Evolutionary conservation across 1,139 yeast species (phyloP).

Genomic region (Komagataea norvegica): DNA sequence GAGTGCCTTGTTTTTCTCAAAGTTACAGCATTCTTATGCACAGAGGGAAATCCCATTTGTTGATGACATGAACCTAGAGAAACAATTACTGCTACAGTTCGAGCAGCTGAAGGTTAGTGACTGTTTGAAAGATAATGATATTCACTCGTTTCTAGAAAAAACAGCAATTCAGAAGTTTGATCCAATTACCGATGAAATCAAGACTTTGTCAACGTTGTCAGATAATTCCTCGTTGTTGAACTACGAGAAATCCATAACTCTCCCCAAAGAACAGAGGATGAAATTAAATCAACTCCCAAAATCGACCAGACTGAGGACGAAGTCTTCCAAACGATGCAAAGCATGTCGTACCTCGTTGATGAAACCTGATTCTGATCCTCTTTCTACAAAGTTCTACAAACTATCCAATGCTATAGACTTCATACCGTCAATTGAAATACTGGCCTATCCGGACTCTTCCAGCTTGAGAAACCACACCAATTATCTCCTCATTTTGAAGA

Average conservation of each 20-base stretch:
- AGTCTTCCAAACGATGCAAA: constrained; percentile 27
- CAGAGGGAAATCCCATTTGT: constrained; percentile 15
- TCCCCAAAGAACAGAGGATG: constrained; percentile 3
- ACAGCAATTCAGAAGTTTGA: constrained; percentile 11
- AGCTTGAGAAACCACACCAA: constrained; percentile 17
- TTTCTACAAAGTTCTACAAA: constrained; percentile 26
- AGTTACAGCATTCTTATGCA: constrained; percentile 19
- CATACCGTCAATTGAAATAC: constrained; percentile 25
- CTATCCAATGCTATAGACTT: constrained; percentile 26
- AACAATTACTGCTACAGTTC: constrained; percentile 14
- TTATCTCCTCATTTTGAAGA: constrained; percentile 19
- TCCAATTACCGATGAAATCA: constrained; percentile 3
- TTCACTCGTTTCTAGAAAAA: constrained; percentile 15
- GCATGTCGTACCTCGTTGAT: constrained; percentile 27
- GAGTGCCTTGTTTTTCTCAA: constrained; percentile 9
- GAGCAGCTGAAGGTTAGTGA: constrained; percentile 12
- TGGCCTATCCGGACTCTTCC: constrained; percentile 10
- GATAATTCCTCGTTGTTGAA: constrained; percentile 8
- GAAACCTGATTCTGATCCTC: constrained; percentile 28
- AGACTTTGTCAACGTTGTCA: neutral
- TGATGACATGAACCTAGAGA: constrained; percentile 16
- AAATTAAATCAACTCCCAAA: constrained; percentile 11
- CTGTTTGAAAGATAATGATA: constrained; percentile 12
- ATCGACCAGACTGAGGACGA: constrained; percentile 21
- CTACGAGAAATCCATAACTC: constrained; percentile 12